These are phyloP conservation scores for Heliocybe sulcata DNA, from an alignment of 1,284 basidiomycete genomes.

Conservation along the genomic window DNA sequence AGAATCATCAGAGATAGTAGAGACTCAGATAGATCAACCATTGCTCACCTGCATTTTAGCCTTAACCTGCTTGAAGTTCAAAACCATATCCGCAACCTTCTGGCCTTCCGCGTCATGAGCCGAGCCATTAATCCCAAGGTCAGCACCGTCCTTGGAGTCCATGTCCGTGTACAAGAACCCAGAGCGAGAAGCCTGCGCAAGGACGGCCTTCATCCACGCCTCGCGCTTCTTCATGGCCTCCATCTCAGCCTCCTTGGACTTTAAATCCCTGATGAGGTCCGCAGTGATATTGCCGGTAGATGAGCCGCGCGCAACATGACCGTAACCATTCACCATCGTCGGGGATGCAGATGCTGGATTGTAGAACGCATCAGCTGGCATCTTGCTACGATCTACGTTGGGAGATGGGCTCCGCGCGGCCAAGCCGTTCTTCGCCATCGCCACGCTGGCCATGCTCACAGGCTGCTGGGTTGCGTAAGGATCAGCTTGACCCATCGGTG, in stretches of 20 bases:
- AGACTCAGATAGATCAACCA: not conserved
- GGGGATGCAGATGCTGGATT: conserved; percentile 47
- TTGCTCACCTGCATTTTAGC: conserved; percentile 77
- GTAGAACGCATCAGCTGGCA: conserved; percentile 56
- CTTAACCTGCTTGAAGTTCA: conserved; percentile 87
- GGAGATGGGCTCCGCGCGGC: conserved; percentile 61
- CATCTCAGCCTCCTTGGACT: conserved; percentile 75
- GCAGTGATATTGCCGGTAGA: conserved; percentile 61
- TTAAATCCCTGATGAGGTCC: conserved; percentile 73
- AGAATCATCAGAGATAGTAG: conserved; percentile 9
- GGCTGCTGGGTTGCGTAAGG: conserved; percentile 19
- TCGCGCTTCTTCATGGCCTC: conserved; percentile 76
- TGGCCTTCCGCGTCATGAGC: conserved; percentile 22
- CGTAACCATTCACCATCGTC: conserved; percentile 40
- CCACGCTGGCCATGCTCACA: conserved; percentile 46
- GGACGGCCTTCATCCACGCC: conserved; percentile 81
- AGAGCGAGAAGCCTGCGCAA: conserved; percentile 71
- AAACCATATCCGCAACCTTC: conserved; percentile 64
- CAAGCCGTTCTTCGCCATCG: conserved; percentile 40
- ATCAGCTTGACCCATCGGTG: not conserved
- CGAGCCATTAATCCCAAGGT: conserved; percentile 16
- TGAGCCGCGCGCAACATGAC: conserved; percentile 43
- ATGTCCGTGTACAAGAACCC: conserved; percentile 69
- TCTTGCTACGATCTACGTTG: conserved; percentile 41
- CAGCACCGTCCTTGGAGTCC: conserved; percentile 26